Percentiles rank a stretch among this genome's conserved stretches.
These are phyloP conservation scores for Mediolabrus comicus DNA, from an alignment of 108 stramenopile species.

Conservation along the genomic window DNA sequence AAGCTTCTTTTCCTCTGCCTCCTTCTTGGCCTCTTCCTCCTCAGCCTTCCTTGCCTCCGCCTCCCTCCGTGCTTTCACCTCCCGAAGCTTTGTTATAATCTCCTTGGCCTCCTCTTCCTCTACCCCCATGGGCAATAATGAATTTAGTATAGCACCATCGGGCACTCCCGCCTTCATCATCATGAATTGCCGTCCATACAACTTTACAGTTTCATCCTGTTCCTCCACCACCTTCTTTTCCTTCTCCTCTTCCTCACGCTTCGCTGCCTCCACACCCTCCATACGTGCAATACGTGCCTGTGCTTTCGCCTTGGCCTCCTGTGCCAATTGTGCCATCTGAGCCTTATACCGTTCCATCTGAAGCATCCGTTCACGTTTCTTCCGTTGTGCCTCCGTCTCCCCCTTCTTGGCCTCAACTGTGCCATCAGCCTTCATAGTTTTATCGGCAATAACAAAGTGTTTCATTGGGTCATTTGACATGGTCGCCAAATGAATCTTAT, in stretches of 20 bases:
- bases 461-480: conserved; percentile 35
- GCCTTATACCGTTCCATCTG: conserved; percentile 38
- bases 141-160: conserved; percentile 37
- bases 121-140: conserved; percentile 33
- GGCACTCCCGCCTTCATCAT: conserved; percentile 55
- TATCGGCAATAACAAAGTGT: conserved; percentile 29
- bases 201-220: conserved; percentile 39
- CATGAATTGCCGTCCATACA: conserved; percentile 42
- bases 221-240: conserved; percentile 27
- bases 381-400: conserved; percentile 44
- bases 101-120: conserved; percentile 44
- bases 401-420: conserved; percentile 36
- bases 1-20: conserved; percentile 12
- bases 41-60: conserved; percentile 27
- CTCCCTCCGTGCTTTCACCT: conserved; percentile 15
- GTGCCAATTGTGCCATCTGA: conserved; percentile 47
- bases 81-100: conserved; percentile 25
- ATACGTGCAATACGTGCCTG: conserved; percentile 26
- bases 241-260: conserved; percentile 38
- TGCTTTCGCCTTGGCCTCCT: conserved; percentile 41
- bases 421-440: conserved; percentile 28
- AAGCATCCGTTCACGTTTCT: conserved; percentile 38
- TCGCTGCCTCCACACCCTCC: conserved; percentile 36
- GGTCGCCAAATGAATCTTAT: conserved; percentile 15
- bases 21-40: conserved; percentile 20